Evolutionary conservation across 441 rosid genomes (phyloP), one percentile per base, ranked within the genome.

Genomic region (Capsella rubella): DNA sequence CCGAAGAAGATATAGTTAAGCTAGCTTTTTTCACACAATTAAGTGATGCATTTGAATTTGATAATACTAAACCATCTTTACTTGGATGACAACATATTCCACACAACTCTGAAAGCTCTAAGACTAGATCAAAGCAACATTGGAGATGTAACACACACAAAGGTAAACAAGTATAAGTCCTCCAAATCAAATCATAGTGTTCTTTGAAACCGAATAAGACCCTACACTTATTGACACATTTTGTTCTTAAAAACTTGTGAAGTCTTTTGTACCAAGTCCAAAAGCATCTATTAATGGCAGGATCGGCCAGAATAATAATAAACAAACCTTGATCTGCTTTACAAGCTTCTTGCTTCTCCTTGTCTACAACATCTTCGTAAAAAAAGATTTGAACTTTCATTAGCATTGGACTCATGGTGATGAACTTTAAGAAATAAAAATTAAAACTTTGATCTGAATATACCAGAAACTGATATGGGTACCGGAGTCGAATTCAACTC

Each of bases 391-490:
- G 45, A 61, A 43, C 49, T 5, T 21, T 60, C n/a, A 65, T 59
- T 16, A 59, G 14, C 67, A 60, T 3, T 35, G 21, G 42, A 47
- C 7, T 52, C 45, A 47, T 45, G 5, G 4, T 9, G 18, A 71
- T 49, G 72, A 58, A 47, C 28, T 31, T 0, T 11, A 1, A 21
- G 0, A 59, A 51, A 40, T 12, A 10, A 9, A 21, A 18, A 4
- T 2, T 8, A 18, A 12, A 3, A 0, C 1, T 42, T 64, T 40
- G 5, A 70, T 76, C 49, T 64, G 47, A 29, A 7, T 18, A 31
- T 72, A 89, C 93, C 97, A 39, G 86, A 79, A 70, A 85, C 69
- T 46, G 90, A 84, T 45, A 76, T 61, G 5, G 75, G 40, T 5
- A 65, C 76, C 16, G 87, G 80, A 68, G 81, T 71, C 8, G 85